Conservation (phyloP, 805 yeast species). For the Candida sphagnicola region DNA sequence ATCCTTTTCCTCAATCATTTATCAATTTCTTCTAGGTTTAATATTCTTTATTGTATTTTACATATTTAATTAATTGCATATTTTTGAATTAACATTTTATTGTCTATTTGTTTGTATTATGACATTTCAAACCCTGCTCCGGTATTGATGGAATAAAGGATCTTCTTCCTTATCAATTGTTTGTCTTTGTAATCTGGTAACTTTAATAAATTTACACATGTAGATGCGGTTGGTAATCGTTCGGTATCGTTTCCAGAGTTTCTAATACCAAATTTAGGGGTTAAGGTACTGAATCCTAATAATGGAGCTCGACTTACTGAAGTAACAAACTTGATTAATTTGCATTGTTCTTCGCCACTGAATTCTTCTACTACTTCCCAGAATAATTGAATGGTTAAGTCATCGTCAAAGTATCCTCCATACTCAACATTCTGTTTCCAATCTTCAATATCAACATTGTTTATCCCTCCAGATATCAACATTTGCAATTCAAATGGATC, state of each 20-base stretch:
- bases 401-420: slow-evolving; percentile 57
- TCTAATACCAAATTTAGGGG: slow-evolving; percentile 78
- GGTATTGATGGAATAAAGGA: slow-evolving; percentile 73
- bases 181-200: slow-evolving; percentile 78
- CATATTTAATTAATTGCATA: slow-evolving; percentile 5
- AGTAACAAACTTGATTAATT: slow-evolving; percentile 82
- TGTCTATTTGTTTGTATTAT: slow-evolving; percentile 13
- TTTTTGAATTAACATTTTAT: slow-evolving; percentile 4
- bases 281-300: slow-evolving; percentile 71
- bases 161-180: slow-evolving; percentile 51
- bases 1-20: background rate
- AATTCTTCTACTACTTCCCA: slow-evolving; percentile 78
- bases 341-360: slow-evolving; percentile 54
- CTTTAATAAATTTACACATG: slow-evolving; percentile 85
- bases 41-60: slow-evolving; percentile 3
- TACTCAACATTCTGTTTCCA: slow-evolving; percentile 58
- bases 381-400: slow-evolving; percentile 58
- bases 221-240: slow-evolving; percentile 85
- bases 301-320: slow-evolving; percentile 91
- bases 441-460: slow-evolving; percentile 68
- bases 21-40: background rate
- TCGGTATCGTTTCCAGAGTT: slow-evolving; percentile 53
- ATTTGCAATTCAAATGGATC: slow-evolving; percentile 79
- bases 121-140: slow-evolving; percentile 88
- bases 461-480: slow-evolving; percentile 76